Conservation (phyloP, 352 stramenopile genomes). For the Globisporangium ultimum region DNA sequence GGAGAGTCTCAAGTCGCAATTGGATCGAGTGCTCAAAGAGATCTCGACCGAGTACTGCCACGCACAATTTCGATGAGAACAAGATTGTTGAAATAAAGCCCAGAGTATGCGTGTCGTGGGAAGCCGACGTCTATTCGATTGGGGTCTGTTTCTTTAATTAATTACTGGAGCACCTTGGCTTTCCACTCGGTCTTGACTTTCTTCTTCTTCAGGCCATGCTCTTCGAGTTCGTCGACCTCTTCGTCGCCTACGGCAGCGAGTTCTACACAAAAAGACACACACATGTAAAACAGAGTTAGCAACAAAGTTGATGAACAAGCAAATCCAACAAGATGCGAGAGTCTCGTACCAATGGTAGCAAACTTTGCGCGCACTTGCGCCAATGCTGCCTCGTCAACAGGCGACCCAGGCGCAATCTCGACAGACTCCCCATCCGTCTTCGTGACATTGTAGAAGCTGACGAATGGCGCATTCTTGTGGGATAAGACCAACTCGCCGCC, state of each 20-base stretch:
- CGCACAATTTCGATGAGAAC: constrained; percentile 29
- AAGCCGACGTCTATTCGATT: neutral
- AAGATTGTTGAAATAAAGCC: neutral
- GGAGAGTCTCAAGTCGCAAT: constrained; percentile 31
- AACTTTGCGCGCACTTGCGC: constrained; percentile 42
- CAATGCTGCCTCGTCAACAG: constrained; percentile 25
- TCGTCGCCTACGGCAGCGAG: constrained; percentile 44
- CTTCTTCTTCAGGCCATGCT: constrained; percentile 72
- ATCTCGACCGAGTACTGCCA: constrained; percentile 52
- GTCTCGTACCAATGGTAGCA: constrained; percentile 44
- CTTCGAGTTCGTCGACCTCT: constrained; percentile 53
- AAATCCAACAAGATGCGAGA: neutral
- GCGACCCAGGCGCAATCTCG: neutral
- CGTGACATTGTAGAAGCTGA: constrained; percentile 49
- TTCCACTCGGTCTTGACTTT: constrained; percentile 62
- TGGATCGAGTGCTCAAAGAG: constrained; percentile 45
- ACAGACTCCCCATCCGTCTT: constrained; percentile 18
- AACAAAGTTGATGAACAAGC: neutral
- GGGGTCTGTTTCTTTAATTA: constrained; percentile 1
- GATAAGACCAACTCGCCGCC: constrained; percentile 44
- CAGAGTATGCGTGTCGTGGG: neutral
- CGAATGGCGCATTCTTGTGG: constrained; percentile 61
- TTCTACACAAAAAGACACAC: constrained; percentile 24
- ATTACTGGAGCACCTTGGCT: constrained; percentile 21
- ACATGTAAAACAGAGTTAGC: neutral